Evolutionary conservation across 768 basidiomycete genomes (phyloP).

Genomic region (Chalciporus sphaerocephalus): DNA sequence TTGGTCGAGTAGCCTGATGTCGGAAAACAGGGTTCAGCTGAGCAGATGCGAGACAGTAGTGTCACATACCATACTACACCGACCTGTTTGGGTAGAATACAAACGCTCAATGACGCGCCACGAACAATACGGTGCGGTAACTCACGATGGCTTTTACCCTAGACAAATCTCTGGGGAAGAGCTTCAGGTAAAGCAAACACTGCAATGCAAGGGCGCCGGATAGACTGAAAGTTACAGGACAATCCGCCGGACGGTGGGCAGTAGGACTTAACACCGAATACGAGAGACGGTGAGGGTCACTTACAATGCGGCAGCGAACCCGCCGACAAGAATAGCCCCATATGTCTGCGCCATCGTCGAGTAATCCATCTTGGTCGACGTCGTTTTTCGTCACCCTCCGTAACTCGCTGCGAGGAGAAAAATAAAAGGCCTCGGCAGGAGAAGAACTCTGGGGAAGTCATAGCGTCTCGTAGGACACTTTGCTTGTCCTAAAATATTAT

Average conservation of each 20-base stretch:
- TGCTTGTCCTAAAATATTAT: too few species aligned
- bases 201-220: conserved; percentile 28
- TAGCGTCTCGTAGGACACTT: too few species aligned
- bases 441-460: too few species aligned
- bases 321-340: conserved; percentile 30
- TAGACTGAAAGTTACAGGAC: conserved; percentile 12
- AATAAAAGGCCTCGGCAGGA: background rate
- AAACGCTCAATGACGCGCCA: too few species aligned
- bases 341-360: conserved; percentile 9
- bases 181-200: conserved; percentile 27
- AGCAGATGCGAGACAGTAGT: background rate
- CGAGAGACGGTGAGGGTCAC: background rate
- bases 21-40: background rate
- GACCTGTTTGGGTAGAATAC: too few species aligned
- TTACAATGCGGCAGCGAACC: conserved; percentile 28
- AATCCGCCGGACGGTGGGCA: too few species aligned
- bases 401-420: background rate
- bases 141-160: conserved; percentile 24
- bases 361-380: background rate
- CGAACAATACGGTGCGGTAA: too few species aligned
- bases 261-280: background rate
- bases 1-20: conserved; percentile 33
- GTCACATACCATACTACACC: background rate
- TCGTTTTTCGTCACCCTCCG: background rate
- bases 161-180: conserved; percentile 24